Evolutionary conservation across 345 rosid genomes (phyloP), one percentile per base, ranked within the genome.

Genomic region (Camelina neglecta): DNA sequence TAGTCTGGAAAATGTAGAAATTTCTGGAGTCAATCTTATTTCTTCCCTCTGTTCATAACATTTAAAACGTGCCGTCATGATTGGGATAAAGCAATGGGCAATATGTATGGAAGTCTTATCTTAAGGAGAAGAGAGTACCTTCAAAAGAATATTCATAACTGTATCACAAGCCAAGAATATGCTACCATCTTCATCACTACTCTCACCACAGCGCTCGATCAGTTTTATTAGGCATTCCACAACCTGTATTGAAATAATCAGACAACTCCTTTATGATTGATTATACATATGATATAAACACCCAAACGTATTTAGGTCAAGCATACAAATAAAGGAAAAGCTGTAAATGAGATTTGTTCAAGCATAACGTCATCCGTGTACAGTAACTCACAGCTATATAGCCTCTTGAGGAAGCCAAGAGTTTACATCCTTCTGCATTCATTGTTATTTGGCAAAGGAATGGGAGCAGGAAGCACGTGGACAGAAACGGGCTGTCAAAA

Each of bases 91-190:
- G 60, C 47, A 36, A 31, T 3, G n/a, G 11, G 23, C 0, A 41
- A 59, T 39, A 72, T 49, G 48, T 65, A 66, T 57, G 11, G 21
- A 29, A 39, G 13, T 42, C 62, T 39, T 58, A 51, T 42, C 64
- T 18, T 39, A 57, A 8, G 42, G 69, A 50, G 68, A 76, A 13
- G 60, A 76, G 20, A 29, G 47, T 77, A 92, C 98, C 96, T 92
- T 90, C 85, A 92, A 62, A 76, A 92, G 93, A 71, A 92, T 69
- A 83, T 89, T 92, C 90, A 90, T 59, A 75, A 94, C 70, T 24
- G 93, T 88, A 84, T 92, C 97, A 56, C 97, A 92, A 6, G 97
- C 97, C 90, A 94, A 69, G 80, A 81, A 90, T 68, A 89, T 71
- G 75, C 82, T 65, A 73, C 84, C 75, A 63, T 75, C 64, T 31